Evolutionary conservation across 257 asterid genomes (phyloP).

Genomic region (Plantago elongata): DNA sequence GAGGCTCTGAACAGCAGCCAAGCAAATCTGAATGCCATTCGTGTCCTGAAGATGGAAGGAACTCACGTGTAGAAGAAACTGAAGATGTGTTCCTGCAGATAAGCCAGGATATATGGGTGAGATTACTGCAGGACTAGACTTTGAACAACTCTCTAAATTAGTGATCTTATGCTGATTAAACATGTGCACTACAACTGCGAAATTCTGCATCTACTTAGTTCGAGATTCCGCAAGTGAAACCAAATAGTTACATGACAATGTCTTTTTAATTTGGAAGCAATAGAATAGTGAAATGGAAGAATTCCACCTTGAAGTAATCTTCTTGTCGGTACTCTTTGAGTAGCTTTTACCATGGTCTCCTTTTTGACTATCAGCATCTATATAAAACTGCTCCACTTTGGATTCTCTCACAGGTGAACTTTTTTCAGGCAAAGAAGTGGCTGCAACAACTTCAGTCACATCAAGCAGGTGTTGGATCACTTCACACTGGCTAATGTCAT

Average conservation of each 20-base stretch:
- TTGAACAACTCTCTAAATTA: too few species aligned
- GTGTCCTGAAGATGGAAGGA: slow-evolving; percentile 52
- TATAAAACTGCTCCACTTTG: slow-evolving; percentile 40
- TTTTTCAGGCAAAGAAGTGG: slow-evolving; percentile 46
- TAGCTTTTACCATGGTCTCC: slow-evolving; percentile 30
- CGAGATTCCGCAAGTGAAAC: not conserved
- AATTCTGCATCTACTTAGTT: not conserved
- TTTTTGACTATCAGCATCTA: slow-evolving; percentile 29
- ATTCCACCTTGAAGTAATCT: slow-evolving; percentile 59
- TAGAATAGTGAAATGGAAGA: slow-evolving; percentile 4
- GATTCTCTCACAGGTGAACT: slow-evolving; percentile 35
- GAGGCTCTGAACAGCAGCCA: slow-evolving; percentile 91
- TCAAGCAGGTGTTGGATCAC: slow-evolving; percentile 87
- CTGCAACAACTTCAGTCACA: slow-evolving; percentile 77
- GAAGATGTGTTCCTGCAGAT: slow-evolving; percentile 61
- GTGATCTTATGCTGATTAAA: not conserved
- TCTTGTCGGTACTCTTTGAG: slow-evolving; percentile 39
- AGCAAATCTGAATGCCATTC: slow-evolving; percentile 90
- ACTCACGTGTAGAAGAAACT: slow-evolving; percentile 55
- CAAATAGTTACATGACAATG: not conserved
- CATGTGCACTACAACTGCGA: not conserved
- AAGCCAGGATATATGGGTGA: not conserved
- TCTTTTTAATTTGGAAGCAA: not conserved
- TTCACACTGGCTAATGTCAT: slow-evolving; percentile 80
- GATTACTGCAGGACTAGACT: not conserved